Evolutionary conservation across 352 stramenopile species (phyloP).

Genomic region (Phytophthora idaei): DNA sequence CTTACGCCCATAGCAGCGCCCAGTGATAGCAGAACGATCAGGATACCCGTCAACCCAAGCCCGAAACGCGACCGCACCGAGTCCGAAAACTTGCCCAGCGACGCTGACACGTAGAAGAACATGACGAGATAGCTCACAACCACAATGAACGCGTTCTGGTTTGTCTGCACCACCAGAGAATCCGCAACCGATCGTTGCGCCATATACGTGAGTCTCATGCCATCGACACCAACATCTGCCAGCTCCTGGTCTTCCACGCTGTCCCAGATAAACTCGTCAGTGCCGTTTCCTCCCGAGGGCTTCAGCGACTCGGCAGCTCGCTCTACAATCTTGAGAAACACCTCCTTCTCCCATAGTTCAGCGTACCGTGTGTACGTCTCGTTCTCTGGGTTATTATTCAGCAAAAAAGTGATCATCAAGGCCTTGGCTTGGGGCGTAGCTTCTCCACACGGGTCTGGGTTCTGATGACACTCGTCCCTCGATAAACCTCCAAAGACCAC

Average conservation of each 20-base stretch:
- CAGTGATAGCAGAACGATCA: slow-evolving; percentile 86
- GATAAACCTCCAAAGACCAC: slow-evolving; percentile 87
- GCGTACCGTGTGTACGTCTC: slow-evolving; percentile 74
- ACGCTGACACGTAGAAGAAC: slow-evolving; percentile 91
- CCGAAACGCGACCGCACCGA: slow-evolving; percentile 78
- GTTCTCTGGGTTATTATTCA: slow-evolving; percentile 79
- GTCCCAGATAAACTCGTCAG: slow-evolving; percentile 33
- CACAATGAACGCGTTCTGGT: slow-evolving; percentile 90
- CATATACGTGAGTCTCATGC: slow-evolving; percentile 88
- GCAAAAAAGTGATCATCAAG: slow-evolving; percentile 89
- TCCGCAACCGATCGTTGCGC: slow-evolving; percentile 85
- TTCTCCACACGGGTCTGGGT: slow-evolving; percentile 87
- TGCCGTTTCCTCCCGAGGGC: slow-evolving; percentile 8
- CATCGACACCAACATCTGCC: slow-evolving; percentile 27
- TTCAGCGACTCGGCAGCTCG: slow-evolving; percentile 35
- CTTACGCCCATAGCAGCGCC: slow-evolving; percentile 76
- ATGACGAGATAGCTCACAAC: slow-evolving; percentile 89
- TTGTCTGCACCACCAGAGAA: slow-evolving; percentile 83
- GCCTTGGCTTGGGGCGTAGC: slow-evolving; percentile 72
- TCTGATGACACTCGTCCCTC: slow-evolving; percentile 68
- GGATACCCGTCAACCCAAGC: slow-evolving; percentile 81
- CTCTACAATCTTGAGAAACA: slow-evolving; percentile 61
- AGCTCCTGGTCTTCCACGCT: slow-evolving; percentile 28
- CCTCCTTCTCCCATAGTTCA: slow-evolving; percentile 81
- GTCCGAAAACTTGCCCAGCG: slow-evolving; percentile 75